Percentiles rank a stretch among this genome's conserved stretches.
Evolutionary conservation across 108 stramenopile genomes (phyloP).

Genomic region (Cyclotella choctawhatcheeana): DNA sequence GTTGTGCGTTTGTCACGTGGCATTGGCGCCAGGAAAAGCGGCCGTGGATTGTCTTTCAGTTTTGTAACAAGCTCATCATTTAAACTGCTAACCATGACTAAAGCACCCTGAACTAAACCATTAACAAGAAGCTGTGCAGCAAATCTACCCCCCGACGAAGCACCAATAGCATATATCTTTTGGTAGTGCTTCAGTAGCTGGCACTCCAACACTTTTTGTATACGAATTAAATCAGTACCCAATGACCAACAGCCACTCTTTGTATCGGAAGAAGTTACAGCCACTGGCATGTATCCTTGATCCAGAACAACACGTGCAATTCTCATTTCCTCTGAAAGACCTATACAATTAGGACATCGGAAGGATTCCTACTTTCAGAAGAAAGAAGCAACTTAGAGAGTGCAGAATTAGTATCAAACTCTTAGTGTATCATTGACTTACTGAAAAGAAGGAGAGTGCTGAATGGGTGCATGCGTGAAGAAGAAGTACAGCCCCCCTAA

Average conservation of each 20-base stretch:
- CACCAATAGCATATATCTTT: constrained; percentile 48
- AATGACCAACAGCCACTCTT: constrained; percentile 54
- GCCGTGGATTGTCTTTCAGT: constrained; percentile 19
- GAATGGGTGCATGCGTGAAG: neutral
- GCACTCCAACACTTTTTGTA: constrained; percentile 29
- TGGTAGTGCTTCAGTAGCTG: neutral
- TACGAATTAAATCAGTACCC: constrained; percentile 25
- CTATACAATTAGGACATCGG: constrained; percentile 54
- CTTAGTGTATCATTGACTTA: no score
- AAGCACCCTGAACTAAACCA: constrained; percentile 30
- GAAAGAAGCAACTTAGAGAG: no score
- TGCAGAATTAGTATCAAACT: no score
- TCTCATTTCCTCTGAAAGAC: constrained; percentile 55
- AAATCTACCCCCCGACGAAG: constrained; percentile 56
- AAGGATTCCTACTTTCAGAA: no score
- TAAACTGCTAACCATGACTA: constrained; percentile 59
- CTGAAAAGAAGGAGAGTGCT: constrained; percentile 57
- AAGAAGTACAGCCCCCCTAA: neutral
- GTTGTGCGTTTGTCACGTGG: constrained; percentile 44
- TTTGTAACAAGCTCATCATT: constrained; percentile 11
- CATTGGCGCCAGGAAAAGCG: constrained; percentile 61
- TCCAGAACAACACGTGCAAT: constrained; percentile 42
- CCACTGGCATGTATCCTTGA: constrained; percentile 47
- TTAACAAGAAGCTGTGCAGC: constrained; percentile 42
- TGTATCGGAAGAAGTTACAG: constrained; percentile 35